These are phyloP conservation scores for Linum trigynum DNA, from an alignment of 345 rosid genomes.

Conservation along the genomic window DNA sequence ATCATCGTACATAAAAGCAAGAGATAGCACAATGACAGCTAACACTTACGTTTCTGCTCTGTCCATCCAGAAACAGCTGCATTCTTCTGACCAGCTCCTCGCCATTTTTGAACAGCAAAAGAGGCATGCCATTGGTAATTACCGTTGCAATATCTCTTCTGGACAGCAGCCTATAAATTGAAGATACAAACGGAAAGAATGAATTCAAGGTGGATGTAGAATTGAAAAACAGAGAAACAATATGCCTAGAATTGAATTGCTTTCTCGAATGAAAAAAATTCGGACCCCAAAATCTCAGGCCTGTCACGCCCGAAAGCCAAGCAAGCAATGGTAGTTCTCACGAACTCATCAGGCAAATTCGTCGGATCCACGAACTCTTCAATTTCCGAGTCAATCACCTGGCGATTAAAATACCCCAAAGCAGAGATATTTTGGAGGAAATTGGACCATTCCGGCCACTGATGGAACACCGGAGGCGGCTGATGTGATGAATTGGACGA, in stretches of 20 bases:
- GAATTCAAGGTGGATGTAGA: constrained; percentile 3
- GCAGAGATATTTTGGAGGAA: constrained; percentile 9
- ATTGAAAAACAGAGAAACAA: neutral
- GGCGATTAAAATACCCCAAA: constrained; percentile 11
- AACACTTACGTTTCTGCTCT: constrained; percentile 27
- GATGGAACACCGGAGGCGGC: constrained; percentile 12
- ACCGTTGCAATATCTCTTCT: constrained; percentile 58
- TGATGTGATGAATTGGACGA: neutral
- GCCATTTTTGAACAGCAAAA: constrained; percentile 44
- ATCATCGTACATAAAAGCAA: neutral
- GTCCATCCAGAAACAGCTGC: constrained; percentile 35
- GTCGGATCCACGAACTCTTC: constrained; percentile 26
- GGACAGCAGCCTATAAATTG: constrained; percentile 43
- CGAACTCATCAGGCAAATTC: constrained; percentile 43
- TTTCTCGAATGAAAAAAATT: neutral
- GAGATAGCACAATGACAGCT: neutral
- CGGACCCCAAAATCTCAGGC: constrained; percentile 44
- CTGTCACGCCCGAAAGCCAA: constrained; percentile 52
- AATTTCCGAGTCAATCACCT: constrained; percentile 3
- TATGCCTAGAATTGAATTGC: neutral
- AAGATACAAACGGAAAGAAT: neutral
- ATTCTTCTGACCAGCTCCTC: constrained; percentile 50
- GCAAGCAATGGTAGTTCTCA: constrained; percentile 47
- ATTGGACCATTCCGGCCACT: constrained; percentile 31
- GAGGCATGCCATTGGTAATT: constrained; percentile 46